Conservation (phyloP, 805 yeast genomes). For the Dipodascopsis uninucleata region DNA sequence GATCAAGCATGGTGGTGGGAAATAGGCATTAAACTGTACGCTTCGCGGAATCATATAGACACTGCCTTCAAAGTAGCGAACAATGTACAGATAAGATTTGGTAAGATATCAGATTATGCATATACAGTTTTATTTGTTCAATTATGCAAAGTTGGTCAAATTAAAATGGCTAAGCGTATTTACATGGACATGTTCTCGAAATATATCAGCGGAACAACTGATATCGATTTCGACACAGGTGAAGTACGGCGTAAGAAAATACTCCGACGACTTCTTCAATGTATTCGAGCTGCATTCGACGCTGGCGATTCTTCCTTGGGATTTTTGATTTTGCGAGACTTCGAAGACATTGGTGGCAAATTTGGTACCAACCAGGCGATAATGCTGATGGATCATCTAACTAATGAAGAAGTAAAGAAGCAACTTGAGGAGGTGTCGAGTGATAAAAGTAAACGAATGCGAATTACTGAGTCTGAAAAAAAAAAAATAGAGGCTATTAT, state of each 20-base stretch:
- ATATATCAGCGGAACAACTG: neutral
- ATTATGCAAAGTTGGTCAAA: conserved; percentile 12
- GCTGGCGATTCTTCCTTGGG: conserved; percentile 8
- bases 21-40: conserved; percentile 8
- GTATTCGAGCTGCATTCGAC: conserved; percentile 16
- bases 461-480: neutral
- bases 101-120: conserved; percentile 4
- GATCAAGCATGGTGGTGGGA: conserved; percentile 12
- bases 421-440: neutral
- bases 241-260: neutral
- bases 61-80: conserved; percentile 11
- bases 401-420: conserved; percentile 3
- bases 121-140: conserved; percentile 5
- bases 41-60: conserved; percentile 8
- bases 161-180: conserved; percentile 4
- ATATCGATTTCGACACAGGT: neutral
- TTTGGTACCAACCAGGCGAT: conserved; percentile 1
- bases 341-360: conserved; percentile 10
- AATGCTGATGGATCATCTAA: conserved; percentile 10
- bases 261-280: conserved; percentile 1
- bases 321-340: conserved; percentile 8
- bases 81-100: conserved; percentile 4
- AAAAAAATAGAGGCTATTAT: neutral
- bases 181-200: conserved; percentile 10
- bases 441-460: neutral